Evolutionary conservation across 169 alveolate genomes (phyloP), one percentile per base, ranked within the genome.

Genomic region (Plasmodium knowlesi): DNA sequence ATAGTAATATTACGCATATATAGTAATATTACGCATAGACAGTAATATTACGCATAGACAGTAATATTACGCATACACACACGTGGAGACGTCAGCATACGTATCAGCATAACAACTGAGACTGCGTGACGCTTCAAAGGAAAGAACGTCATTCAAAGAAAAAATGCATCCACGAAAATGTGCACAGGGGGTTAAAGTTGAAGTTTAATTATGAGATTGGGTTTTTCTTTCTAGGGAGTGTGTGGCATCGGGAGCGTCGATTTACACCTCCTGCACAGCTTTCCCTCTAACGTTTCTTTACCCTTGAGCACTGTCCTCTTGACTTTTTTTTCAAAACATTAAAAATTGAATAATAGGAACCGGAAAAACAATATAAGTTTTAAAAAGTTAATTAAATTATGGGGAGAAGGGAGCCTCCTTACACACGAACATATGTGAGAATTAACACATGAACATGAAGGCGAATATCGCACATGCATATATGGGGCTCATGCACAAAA

Each of bases 301-400:
- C 43, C 37, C 54, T 32, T 74, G 9, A n/a, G 50, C 61, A 14
- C 57, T 41, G 28, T n/a, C 54, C 19, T 46, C 34, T 10, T 50
- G 76, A 28, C 25, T 9, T 74, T 81, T 28, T 80, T 80, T 81
- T 28, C 39, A 81, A 81, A 80, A 81, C 10, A 81, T 41, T 22
- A 41, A 57, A 10, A 41, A 57, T n/a, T 67, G n/a, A 32, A 39
- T 16, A 4, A 83, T 83, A 57, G 16, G 72, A 61, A 73, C 74
- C 57, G 72, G 12, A 74, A 39, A 73, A 82, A 82, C 34, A 82
- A 82, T 57, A 82, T 74, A 30, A 0, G 83, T 10, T 16, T 32
- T 54, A 22, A 82, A 82, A 32, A 61, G 30, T 43, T 50, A 82
- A 82, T 82, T 82, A 83, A 19, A 41, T 34, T 12, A 19, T 37